Evolutionary conservation across 495 filamentous ascomycete genomes (phyloP), one percentile per base, ranked within the genome.

Genomic region (Friedmanniomyces simplex): DNA sequence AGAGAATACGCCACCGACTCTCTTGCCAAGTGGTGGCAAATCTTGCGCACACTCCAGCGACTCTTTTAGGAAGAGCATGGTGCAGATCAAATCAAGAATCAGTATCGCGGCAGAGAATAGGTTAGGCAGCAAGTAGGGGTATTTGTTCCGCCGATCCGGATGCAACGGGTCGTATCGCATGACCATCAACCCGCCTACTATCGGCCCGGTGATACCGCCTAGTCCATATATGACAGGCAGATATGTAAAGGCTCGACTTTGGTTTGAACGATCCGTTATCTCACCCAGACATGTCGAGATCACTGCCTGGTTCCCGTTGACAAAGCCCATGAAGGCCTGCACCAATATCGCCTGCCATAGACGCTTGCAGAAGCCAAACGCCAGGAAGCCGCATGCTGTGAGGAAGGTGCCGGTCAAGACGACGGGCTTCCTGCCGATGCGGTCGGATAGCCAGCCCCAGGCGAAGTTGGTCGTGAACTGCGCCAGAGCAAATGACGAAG

Each of bases 231-330:
- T 80, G 39, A 95, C 84, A 0, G 93, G 93, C 16, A 98, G 78
- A 73, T 91, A 98, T 1, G 84, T 87, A 65, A 97, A 98, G 0
- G 90, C 91, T 48, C 79, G 79, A 41, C 85, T 89, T 72, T 98
- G 93, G 68, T 98, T 98, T 59, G 85, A 91, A 41, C 86, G 82
- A 65, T 97, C 91, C 1, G 93, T 98, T 55, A 98, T 85, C 69
- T 98, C 93, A 12, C 94, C 93, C 25, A 98, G 74, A 55, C 89
- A 93, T 1, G 94, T 96, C 25, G 88, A 90, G 1, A 98, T 87
- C 20, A 97, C 79, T 6, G 79, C 85, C 64, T 82, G 80, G 62
- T 98, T 98, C 12, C 94, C 93, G 67, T 97, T 97, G 22, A 94
- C 82, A 45, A 95, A 64, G 13, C 93, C 93, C 88, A 96, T 96